Base-by-base conservation (phyloP, 2,329 filamentous ascomycete genomes). In the Cucurbitaria berberidis region DNA sequence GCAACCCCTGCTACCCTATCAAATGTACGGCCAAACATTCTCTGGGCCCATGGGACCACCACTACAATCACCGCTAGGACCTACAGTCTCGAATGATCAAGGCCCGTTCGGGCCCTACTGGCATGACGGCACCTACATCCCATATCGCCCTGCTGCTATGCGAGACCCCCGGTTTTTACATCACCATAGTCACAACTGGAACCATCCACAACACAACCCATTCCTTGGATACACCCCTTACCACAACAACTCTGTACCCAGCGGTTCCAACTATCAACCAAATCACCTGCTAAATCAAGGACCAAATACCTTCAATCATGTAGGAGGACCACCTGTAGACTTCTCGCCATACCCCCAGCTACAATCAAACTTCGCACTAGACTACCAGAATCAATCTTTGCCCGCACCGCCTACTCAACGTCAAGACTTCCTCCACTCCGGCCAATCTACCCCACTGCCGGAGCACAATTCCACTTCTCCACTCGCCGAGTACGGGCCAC, bases 1-100 rank as follows among this genome's bases (percentile, higher is more conserved):
- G 42, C 83, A 86, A 26, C 65, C 64, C 30, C 67, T 70, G 32
- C 78, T 84, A 52, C 85, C 86, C 45, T 81, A 83, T 59, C 80
- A 79, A 49, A 67, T 74, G 56, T 74, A 74, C 41, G 70, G 67
- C 5, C 66, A 68, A 27, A 67, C 67, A 7, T 74, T 68, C 38
- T 62, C 63, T 44, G 69, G 64, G 13, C 63, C 66, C 13, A 66
- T 74, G 59, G 72, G 69, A 8, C 67, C 68, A 15, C 66, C 70
- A 10, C 58, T 74, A 16, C 73, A 76, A 45, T 70, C 64, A 30
- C 68, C 64, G 1, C 54, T 76, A 27, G 73, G 71, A 15, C 75
- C 75, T 11, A 77, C 75, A 3, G 73, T 74, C 3, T 76, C 74
- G 0, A 77, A 77, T 50, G 73, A 76, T 32, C 73, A 74, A 51